Base-by-base conservation (phyloP, 2,329 filamentous ascomycete genomes). In the Talaromyces sp. region DNA sequence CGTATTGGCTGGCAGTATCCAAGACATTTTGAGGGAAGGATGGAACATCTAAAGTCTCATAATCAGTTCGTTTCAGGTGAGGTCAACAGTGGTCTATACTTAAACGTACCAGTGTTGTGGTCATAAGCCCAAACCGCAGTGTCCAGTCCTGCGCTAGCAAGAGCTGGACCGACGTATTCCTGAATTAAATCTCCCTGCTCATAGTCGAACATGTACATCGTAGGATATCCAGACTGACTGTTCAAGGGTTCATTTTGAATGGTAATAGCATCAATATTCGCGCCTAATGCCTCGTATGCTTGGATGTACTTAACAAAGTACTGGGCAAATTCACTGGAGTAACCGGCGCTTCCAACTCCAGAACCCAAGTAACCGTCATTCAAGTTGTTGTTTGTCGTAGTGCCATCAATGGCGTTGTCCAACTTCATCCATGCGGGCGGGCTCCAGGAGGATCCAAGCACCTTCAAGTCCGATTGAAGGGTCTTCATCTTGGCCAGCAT, bases 291-390 rank as follows among this genome's bases (percentile, higher is more conserved):
- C 16, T 50, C 39, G 21, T 62, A 62, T 14, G 60, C 60, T 35
- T 57, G 18, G 16, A 62, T 62, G 31, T 62, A 62, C n/a, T 62
- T 54, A 23, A 62, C 60, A 28, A 62, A 62, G 33, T 62, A 62
- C 6, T 57, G 50, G 14, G 60, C 60, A 57, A 62, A 62, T 48
- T 39, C 39, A 40, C 42, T 62, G 28, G 60, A 50, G 14, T 62
- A 57, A 2, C 52, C 52, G 11, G 40, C 1, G 6, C 39, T 46
- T 23, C 28, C 40, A 3, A 33, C 56, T 14, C 50, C 60, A 8
- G 5, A 31, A 39, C 25, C 31, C n/a, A 57, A 42, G 31, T 48
- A 57, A 1, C 60, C 60, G 14, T 61, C 60, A 9, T 62, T 50
- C 9, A 62, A 7, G 16, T 48, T 62, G 28, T 62, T 62, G 6